Conservation (phyloP, 2,329 filamentous ascomycete species). For the Cryphonectria japonica region DNA sequence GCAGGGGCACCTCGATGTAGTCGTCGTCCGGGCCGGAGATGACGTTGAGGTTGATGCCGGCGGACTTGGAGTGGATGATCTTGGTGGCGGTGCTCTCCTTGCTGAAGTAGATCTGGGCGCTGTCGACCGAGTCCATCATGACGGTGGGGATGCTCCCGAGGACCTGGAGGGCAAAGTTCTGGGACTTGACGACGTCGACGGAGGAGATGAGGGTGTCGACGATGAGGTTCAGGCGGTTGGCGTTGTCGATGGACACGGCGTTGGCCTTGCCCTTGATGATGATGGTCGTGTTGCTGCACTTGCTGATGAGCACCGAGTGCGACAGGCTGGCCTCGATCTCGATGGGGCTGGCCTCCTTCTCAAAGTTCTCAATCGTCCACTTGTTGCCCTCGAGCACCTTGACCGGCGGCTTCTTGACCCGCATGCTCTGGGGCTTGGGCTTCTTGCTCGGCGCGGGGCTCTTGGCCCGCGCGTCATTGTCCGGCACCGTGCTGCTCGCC, state of each 20-base stretch:
- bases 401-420: conserved; percentile 77
- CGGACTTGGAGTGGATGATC: conserved; percentile 87
- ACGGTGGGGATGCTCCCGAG: conserved; percentile 84
- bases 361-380: conserved; percentile 95
- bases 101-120: conserved; percentile 83
- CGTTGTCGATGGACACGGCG: conserved; percentile 95
- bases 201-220: conserved; percentile 89
- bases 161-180: conserved; percentile 93
- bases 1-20: conserved; percentile 83
- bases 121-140: conserved; percentile 90
- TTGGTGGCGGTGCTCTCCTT: conserved; percentile 78
- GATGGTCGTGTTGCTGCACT: conserved; percentile 88
- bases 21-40: conserved; percentile 74
- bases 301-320: conserved; percentile 89
- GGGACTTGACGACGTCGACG: conserved; percentile 92
- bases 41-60: conserved; percentile 85
- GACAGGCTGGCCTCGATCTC: conserved; percentile 80
- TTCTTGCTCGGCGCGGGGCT: conserved; percentile 88
- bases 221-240: conserved; percentile 78
- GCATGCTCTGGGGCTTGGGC: conserved; percentile 84
- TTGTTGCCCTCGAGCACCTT: conserved; percentile 87
- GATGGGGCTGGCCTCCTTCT: conserved; percentile 72
- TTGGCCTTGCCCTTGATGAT: conserved; percentile 93
- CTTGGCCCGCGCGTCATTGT: conserved; percentile 67
- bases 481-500: conserved; percentile 70